Evolutionary conservation across 2,329 filamentous ascomycete genomes (phyloP), one percentile per base, ranked within the genome.

Genomic region (Zasmidium angulare): DNA sequence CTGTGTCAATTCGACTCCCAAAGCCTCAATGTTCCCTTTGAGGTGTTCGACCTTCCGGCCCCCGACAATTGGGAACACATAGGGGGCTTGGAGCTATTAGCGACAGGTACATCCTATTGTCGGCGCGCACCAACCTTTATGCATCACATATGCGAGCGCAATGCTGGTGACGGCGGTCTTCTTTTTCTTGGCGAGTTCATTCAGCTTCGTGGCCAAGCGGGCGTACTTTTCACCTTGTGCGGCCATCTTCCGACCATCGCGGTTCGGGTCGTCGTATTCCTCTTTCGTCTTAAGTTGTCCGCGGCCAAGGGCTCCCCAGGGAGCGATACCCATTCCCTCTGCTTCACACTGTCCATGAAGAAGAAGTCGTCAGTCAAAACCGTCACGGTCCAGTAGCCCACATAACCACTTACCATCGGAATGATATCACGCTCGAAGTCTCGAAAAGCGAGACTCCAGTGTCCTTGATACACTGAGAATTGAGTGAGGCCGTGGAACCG

Each of bases 1-100:
- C 0, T 79, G 72, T 0, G 77, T 82, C 47, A 93, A 76, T 55
- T 81, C 75, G 31, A 91, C 75, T 0, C 77, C 79, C 31, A 93
- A 77, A 0, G 87, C 87, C 66, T 87, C 83, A 63, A 91, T 88
- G 68, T 90, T 91, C 58, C 80, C 81, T 70, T 86, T 83, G 50
- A 93, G 76, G 70, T 92, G 88, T 51, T 87, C 84, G 17, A 89
- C 72, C 66, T 86, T 91, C 10, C 88, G 81, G 0, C 87, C 86
- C 7, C 89, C 89, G 6, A 91, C 79, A 46, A 92, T 85, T 1
- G 89, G 89, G 69, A 90, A 90, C 12, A 91, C 63, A 23, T 65
- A 63, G 46, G 56, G 63, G 17, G 64, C 62, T n/a, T n/a, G n/a
- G n/a, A n/a, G n/a, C n/a, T n/a, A n/a, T n/a, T n/a, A n/a, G n/a